Percentiles rank a stretch among this genome's conserved stretches.
These are phyloP conservation scores for Kernera saxatilis DNA, from an alignment of 345 rosid genomes.

Conservation along the genomic window DNA sequence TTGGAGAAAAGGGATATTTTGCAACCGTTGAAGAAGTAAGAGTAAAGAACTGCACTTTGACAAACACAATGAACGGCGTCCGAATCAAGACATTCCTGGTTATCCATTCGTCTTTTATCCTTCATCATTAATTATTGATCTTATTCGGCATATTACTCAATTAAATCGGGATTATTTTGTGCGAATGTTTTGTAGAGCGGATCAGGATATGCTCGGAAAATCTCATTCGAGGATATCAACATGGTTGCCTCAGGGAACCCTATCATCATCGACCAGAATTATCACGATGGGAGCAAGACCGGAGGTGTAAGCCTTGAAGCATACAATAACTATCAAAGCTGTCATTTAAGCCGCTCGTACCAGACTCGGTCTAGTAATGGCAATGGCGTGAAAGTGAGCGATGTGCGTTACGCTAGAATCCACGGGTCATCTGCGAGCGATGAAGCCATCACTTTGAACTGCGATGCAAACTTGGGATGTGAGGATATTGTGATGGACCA, in stretches of 20 bases:
- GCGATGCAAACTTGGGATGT: slow-evolving; percentile 32
- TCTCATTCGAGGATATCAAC: slow-evolving; percentile 33
- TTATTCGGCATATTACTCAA: background rate
- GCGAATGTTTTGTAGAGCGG: slow-evolving; percentile 24
- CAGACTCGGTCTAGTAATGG: background rate
- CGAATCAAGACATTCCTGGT: slow-evolving; percentile 42
- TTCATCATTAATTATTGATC: background rate
- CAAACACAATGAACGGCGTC: slow-evolving; percentile 31
- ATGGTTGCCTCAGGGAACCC: slow-evolving; percentile 28
- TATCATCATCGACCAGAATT: slow-evolving; percentile 40
- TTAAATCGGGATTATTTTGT: background rate
- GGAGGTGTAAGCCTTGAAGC: background rate
- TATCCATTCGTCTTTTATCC: background rate
- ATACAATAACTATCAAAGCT: background rate
- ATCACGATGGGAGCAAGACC: background rate
- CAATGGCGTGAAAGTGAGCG: slow-evolving; percentile 32
- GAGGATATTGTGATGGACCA: slow-evolving; percentile 22
- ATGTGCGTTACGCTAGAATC: slow-evolving; percentile 28
- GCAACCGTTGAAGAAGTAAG: slow-evolving; percentile 34
- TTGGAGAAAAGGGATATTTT: slow-evolving; percentile 22
- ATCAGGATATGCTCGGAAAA: slow-evolving; percentile 36
- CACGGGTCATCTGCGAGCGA: slow-evolving; percentile 30
- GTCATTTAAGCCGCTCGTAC: background rate
- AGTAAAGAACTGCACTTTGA: slow-evolving; percentile 29
- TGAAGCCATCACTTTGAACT: slow-evolving; percentile 30